phyloP scores from a whole-genome alignment of 768 basidiomycete genomes.

The Crucibulum laeve region DNA sequence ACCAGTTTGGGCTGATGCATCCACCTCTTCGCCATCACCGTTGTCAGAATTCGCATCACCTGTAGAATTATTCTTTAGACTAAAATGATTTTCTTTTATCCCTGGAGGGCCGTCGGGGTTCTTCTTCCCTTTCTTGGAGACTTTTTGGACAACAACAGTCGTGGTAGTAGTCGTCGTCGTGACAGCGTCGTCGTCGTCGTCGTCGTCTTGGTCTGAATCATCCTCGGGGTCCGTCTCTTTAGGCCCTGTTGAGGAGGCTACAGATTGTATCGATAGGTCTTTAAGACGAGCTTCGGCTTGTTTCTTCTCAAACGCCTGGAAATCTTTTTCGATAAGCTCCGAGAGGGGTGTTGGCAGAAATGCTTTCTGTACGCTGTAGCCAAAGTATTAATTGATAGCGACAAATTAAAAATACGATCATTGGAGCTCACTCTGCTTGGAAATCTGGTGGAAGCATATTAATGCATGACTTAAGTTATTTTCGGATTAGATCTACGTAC shows the following conservation, averaged over 20 bases:
- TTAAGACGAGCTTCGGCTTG: conserved; percentile 19
- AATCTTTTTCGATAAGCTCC: conserved; percentile 29
- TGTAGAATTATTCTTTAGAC: no score
- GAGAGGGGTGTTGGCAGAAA: conserved; percentile 30
- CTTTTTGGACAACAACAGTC: no score
- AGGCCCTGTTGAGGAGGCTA: conserved; percentile 14
- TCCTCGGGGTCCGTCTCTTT: not conserved
- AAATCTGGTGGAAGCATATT: conserved; percentile 19
- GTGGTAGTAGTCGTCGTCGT: conserved; percentile 20
- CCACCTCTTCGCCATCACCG: not conserved
- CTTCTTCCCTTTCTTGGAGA: conserved; percentile 8
- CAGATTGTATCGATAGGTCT: conserved; percentile 5
- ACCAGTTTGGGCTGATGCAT: conserved; percentile 2
- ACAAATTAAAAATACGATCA: not conserved
- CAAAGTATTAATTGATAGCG: not conserved
- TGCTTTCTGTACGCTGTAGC: conserved; percentile 18
- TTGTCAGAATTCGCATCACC: not conserved
- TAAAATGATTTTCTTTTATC: not conserved
- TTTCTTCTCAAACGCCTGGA: conserved; percentile 27
- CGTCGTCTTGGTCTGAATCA: not conserved
- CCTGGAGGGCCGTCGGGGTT: not conserved
- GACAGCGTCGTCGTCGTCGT: conserved; percentile 17
- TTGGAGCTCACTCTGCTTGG: conserved; percentile 26
- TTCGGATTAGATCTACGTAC: conserved; percentile 17
- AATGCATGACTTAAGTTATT: not conserved